Evolutionary conservation across 2,329 filamentous ascomycete genomes (phyloP), one percentile per base, ranked within the genome.

Genomic region (Fusarium sambucinum): DNA sequence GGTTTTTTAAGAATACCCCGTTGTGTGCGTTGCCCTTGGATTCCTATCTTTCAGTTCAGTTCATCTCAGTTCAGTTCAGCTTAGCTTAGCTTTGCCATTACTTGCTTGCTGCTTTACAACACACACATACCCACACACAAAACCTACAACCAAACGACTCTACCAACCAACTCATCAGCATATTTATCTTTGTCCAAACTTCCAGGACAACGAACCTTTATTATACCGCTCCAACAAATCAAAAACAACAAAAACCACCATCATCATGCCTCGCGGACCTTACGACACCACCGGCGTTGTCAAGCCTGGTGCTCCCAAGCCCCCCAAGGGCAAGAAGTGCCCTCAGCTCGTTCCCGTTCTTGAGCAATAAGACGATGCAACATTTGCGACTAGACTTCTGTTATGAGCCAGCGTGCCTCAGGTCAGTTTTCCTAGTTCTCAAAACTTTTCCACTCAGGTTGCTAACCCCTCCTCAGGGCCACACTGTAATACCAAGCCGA

Each of bases 231-330:
- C 33, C 54, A 61, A 54, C 40, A 51, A 37, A 29, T 27, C 41
- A 47, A 47, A 35, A 55, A 33, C 41, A 55, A 47, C 23, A 38
- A 51, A 19, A 57, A 62, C 30, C 42, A 57, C 44, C 58, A 40
- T 45, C 66, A 63, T 33, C 51, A 80, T 80, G 78, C 66, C 75
- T 37, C 77, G 78, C 45, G 78, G 78, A 53, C 78, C 78, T 3
- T 80, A 80, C 60, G 78, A 80, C 57, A 77, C 74, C n/a, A 80
- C 78, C 52, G 78, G 78, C 59, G 72, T 80, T 41, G 60, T 71
- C 52, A 80, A 79, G 74, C 77, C 78, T 54, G 77, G 61, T 68
- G 69, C 71, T 29, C 77, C 78, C 46, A 78, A 79, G 63, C 78
- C 76, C 14, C 77, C 77, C 14, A 80, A 77, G 69, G 66, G 73